These are phyloP conservation scores for Trichothecium roseum DNA, from an alignment of 2,329 filamentous ascomycete genomes.

Conservation along the genomic window DNA sequence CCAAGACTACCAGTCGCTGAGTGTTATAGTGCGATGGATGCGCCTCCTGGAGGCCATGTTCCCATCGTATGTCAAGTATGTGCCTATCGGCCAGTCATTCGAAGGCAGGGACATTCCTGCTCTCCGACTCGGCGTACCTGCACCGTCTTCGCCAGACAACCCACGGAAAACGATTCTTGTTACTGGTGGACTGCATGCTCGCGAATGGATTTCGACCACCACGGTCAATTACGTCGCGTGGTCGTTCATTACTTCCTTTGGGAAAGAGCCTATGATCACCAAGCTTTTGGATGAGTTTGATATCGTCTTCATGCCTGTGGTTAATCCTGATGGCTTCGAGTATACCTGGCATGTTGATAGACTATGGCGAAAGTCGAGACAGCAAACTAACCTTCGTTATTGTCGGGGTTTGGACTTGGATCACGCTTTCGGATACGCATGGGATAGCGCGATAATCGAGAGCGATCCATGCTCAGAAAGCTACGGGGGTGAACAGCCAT, in stretches of 20 bases:
- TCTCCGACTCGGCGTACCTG: constrained; percentile 59
- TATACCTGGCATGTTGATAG: constrained; percentile 90
- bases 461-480: constrained; percentile 83
- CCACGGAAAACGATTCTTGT: constrained; percentile 70
- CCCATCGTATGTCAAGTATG: constrained; percentile 62
- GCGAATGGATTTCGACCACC: constrained; percentile 92
- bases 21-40: constrained; percentile 84
- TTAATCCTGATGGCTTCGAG: constrained; percentile 90
- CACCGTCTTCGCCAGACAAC: constrained; percentile 26
- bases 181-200: constrained; percentile 78
- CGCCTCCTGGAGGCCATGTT: constrained; percentile 83
- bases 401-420: constrained; percentile 87
- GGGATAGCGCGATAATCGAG: constrained; percentile 57
- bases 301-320: constrained; percentile 74
- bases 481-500: constrained; percentile 74
- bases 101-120: constrained; percentile 82
- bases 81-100: constrained; percentile 73
- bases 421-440: constrained; percentile 74
- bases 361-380: constrained; percentile 89
- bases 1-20: constrained; percentile 78
- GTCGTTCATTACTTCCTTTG: constrained; percentile 74
- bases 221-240: constrained; percentile 88
- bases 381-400: constrained; percentile 70
- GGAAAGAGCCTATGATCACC: constrained; percentile 60
- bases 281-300: constrained; percentile 77